phyloP scores from a whole-genome alignment of 169 alveolate species.

The Eimeria brunetti region DNA sequence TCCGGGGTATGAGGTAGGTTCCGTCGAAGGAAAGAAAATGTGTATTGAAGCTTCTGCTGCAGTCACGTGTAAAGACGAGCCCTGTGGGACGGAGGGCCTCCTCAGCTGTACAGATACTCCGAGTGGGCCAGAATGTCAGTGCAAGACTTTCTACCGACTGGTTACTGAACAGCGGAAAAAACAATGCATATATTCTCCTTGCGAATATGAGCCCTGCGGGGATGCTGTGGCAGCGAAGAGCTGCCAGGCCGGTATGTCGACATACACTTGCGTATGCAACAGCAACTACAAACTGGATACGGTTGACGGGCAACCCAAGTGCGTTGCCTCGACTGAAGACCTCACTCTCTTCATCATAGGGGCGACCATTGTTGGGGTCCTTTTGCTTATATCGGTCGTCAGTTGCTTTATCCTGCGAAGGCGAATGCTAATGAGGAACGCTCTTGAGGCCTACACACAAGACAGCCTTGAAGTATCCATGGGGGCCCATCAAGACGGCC shows the following conservation, averaged over 20 bases:
- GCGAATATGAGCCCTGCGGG: conserved; percentile 49
- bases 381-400: neutral
- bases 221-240: conserved; percentile 14
- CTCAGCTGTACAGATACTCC: conserved; percentile 31
- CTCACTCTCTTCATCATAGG: conserved; percentile 23
- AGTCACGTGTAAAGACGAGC: conserved; percentile 16
- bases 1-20: conserved; percentile 27
- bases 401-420: conserved; percentile 24
- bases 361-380: conserved; percentile 1
- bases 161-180: conserved; percentile 28
- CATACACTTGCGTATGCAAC: conserved; percentile 52
- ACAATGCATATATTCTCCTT: conserved; percentile 25
- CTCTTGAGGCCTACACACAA: conserved; percentile 10
- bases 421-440: conserved; percentile 14
- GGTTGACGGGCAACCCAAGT: conserved; percentile 48
- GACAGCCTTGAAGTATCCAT: conserved; percentile 15
- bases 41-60: neutral
- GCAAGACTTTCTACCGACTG: conserved; percentile 23
- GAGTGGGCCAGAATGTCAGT: conserved; percentile 29
- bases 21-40: neutral
- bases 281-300: conserved; percentile 20
- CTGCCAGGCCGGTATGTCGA: conserved; percentile 39
- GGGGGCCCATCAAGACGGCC: conserved; percentile 64
- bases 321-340: neutral
- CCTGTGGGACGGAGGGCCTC: conserved; percentile 64